These are phyloP conservation scores for Neospermospora avenae DNA, from an alignment of 2,329 filamentous ascomycete species.

Conservation along the genomic window DNA sequence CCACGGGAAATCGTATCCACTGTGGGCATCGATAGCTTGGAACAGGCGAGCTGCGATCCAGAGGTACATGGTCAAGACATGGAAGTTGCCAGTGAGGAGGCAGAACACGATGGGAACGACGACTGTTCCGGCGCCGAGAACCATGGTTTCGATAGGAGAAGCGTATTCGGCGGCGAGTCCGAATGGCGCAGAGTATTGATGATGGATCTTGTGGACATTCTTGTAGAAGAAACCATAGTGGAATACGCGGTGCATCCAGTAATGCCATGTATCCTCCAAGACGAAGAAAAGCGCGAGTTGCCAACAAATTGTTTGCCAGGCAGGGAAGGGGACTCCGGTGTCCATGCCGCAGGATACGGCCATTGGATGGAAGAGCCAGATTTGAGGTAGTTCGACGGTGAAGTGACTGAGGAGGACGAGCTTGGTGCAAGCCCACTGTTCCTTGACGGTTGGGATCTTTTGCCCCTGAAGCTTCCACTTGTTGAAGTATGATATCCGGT, in stretches of 20 bases:
- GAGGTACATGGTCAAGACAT: slow-evolving; percentile 95
- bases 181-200: slow-evolving; percentile 97
- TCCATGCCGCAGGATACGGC: slow-evolving; percentile 88
- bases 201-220: slow-evolving; percentile 97
- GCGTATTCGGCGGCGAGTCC: slow-evolving; percentile 96
- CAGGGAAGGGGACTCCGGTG: slow-evolving; percentile 86
- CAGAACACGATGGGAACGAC: slow-evolving; percentile 81
- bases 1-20: slow-evolving; percentile 98
- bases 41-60: slow-evolving; percentile 94
- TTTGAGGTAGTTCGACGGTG: slow-evolving; percentile 96
- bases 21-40: slow-evolving; percentile 97
- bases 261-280: slow-evolving; percentile 96
- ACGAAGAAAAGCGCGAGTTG: slow-evolving; percentile 95
- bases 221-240: slow-evolving; percentile 97
- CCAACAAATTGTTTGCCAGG: slow-evolving; percentile 78
- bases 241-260: slow-evolving; percentile 89
- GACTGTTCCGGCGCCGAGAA: slow-evolving; percentile 84
- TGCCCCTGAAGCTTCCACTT: slow-evolving; percentile 87
- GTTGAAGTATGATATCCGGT: slow-evolving; percentile 81
- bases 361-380: slow-evolving; percentile 98
- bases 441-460: slow-evolving; percentile 87
- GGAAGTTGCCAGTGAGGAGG: slow-evolving; percentile 77
- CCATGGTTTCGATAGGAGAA: slow-evolving; percentile 94
- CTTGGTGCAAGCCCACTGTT: slow-evolving; percentile 92
- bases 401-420: slow-evolving; percentile 94